A percentile compares a stretch with the other conserved stretches of the same genome.
Evolutionary conservation across 2,329 filamentous ascomycete genomes (phyloP).

Genomic region (Cladosporium austrohemisphaericum): DNA sequence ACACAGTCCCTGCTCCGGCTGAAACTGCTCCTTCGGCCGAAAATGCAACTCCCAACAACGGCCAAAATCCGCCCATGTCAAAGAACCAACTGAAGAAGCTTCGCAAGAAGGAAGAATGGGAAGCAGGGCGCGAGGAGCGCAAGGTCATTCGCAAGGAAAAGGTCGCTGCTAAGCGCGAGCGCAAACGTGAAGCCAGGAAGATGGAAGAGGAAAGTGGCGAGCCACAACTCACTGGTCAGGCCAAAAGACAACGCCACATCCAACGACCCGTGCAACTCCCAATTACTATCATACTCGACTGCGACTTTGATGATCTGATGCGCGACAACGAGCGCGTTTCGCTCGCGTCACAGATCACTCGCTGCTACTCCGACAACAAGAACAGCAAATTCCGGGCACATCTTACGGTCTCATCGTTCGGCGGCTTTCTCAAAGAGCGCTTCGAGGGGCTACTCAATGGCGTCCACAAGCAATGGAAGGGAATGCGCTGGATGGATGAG

Average conservation of each 20-base stretch:
- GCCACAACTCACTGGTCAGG: slow-evolving; percentile 18
- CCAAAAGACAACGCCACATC: slow-evolving; percentile 17
- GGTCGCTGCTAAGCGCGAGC: slow-evolving; percentile 49
- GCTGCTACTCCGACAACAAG: slow-evolving; percentile 85
- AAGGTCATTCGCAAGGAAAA: slow-evolving; percentile 59
- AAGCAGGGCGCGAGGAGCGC: slow-evolving; percentile 60
- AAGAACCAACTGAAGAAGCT: slow-evolving; percentile 85
- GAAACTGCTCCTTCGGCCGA: background rate
- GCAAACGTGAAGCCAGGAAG: slow-evolving; percentile 38
- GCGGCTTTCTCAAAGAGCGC: slow-evolving; percentile 67
- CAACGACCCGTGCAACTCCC: slow-evolving; percentile 58
- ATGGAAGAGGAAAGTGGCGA: slow-evolving; percentile 19
- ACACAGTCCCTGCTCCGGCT: background rate
- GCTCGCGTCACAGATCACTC: slow-evolving; percentile 75
- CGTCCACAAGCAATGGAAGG: slow-evolving; percentile 75
- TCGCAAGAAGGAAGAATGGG: slow-evolving; percentile 68
- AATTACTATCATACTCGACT: slow-evolving; percentile 81
- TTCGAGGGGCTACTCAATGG: slow-evolving; percentile 72
- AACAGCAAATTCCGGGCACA: slow-evolving; percentile 65
- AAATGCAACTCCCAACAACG: background rate
- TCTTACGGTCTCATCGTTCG: slow-evolving; percentile 74
- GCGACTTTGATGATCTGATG: slow-evolving; percentile 90
- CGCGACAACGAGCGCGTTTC: slow-evolving; percentile 79
- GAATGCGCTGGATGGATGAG: slow-evolving; percentile 66
- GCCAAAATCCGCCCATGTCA: slow-evolving; percentile 51